A percentile compares a stretch with the other conserved stretches of the same genome.
These are phyloP conservation scores for Draba incana DNA, from an alignment of 345 rosid species.

Conservation along the genomic window DNA sequence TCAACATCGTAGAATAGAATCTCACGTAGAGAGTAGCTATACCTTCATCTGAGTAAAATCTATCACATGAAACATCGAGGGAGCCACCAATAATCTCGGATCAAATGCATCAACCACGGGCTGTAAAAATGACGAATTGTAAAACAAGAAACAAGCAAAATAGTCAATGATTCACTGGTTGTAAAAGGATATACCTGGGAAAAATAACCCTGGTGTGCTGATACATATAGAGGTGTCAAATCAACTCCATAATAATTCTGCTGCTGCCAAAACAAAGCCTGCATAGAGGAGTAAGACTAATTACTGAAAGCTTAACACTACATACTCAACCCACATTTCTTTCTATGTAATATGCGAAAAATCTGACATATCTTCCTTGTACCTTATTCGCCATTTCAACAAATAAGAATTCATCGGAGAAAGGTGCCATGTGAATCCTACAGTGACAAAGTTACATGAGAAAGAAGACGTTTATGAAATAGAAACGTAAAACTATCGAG, in stretches of 20 bases:
- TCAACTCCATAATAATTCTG: slow-evolving; percentile 88
- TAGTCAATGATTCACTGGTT: slow-evolving; percentile 5
- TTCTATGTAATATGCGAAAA: slow-evolving; percentile 10
- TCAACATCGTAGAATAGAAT: not conserved
- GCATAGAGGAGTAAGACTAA: slow-evolving; percentile 30
- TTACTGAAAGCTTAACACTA: slow-evolving; percentile 8
- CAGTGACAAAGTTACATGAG: slow-evolving; percentile 36
- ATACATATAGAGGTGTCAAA: slow-evolving; percentile 72
- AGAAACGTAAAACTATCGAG: slow-evolving; percentile 7
- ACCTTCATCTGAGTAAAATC: slow-evolving; percentile 83
- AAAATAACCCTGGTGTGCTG: slow-evolving; percentile 90
- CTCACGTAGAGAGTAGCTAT: not conserved
- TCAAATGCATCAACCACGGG: slow-evolving; percentile 99
- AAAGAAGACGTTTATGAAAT: slow-evolving; percentile 11
- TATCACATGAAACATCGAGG: slow-evolving; percentile 66
- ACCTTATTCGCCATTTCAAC: slow-evolving; percentile 98
- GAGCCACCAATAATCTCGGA: slow-evolving; percentile 90
- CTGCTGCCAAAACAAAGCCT: slow-evolving; percentile 99
- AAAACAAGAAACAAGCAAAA: not conserved
- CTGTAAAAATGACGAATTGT: slow-evolving; percentile 40
- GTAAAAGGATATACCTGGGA: slow-evolving; percentile 65
- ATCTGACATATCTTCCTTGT: slow-evolving; percentile 32
- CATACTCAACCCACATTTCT: slow-evolving; percentile 9
- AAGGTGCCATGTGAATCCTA: slow-evolving; percentile 99
- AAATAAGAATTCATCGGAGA: slow-evolving; percentile 86